phyloP scores from a whole-genome alignment of 2,329 filamentous ascomycete genomes.

The Neospermospora avenae region DNA sequence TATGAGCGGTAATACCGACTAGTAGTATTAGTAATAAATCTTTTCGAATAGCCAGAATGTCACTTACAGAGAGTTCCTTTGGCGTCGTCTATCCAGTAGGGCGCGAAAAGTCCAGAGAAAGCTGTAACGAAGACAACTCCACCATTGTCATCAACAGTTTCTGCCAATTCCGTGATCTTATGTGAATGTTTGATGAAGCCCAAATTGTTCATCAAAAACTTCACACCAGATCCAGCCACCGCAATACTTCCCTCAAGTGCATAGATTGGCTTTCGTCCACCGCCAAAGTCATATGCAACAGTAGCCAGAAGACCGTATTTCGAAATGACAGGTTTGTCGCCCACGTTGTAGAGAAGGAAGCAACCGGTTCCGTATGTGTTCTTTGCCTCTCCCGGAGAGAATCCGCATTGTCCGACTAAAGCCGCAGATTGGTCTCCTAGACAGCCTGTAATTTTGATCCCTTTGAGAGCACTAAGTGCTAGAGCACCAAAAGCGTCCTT shows the following conservation, averaged over 20 bases:
- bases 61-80: slow-evolving; percentile 63
- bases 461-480: slow-evolving; percentile 58
- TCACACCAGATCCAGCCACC: slow-evolving; percentile 72
- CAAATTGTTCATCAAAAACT: slow-evolving; percentile 66
- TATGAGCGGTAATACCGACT: slow-evolving; percentile 68
- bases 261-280: slow-evolving; percentile 62
- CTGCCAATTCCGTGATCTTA: slow-evolving; percentile 63
- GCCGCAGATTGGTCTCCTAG: slow-evolving; percentile 80
- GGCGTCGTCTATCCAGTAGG: slow-evolving; percentile 74
- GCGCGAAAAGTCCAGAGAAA: slow-evolving; percentile 70
- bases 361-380: slow-evolving; percentile 86
- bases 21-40: slow-evolving; percentile 12
- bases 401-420: slow-evolving; percentile 75
- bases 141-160: slow-evolving; percentile 63
- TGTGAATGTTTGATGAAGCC: slow-evolving; percentile 58
- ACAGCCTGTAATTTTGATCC: slow-evolving; percentile 70
- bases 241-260: slow-evolving; percentile 76
- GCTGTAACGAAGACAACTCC: slow-evolving; percentile 69
- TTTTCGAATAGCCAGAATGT: background rate
- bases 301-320: slow-evolving; percentile 73
- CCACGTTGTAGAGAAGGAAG: slow-evolving; percentile 81
- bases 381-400: slow-evolving; percentile 72
- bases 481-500: slow-evolving; percentile 65
- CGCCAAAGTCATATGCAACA: slow-evolving; percentile 73
- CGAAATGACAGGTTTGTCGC: slow-evolving; percentile 74